These are phyloP conservation scores for Xylogone sp. DNA, from an alignment of 2,329 filamentous ascomycete genomes.

Conservation along the genomic window DNA sequence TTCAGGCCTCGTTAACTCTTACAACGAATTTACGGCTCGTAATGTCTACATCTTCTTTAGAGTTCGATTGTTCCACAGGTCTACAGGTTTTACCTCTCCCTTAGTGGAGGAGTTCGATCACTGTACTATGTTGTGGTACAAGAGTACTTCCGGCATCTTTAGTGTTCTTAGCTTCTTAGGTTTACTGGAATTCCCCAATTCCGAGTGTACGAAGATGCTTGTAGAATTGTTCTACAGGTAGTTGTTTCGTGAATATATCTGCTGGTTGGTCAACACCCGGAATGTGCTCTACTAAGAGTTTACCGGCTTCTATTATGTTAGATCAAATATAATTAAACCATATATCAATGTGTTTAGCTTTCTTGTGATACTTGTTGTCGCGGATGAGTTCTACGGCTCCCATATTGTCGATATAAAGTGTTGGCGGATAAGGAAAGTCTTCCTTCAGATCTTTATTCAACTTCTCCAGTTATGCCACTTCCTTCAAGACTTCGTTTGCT, in stretches of 20 bases:
- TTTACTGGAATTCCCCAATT: not conserved
- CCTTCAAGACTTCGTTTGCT: not conserved
- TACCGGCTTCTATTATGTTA: not conserved
- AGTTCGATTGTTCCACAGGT: not conserved
- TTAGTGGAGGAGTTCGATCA: not conserved
- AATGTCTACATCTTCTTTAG: not conserved
- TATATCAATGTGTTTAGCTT: conserved; percentile 3
- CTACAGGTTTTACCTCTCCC: not conserved
- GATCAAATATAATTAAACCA: not conserved
- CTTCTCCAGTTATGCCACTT: not conserved
- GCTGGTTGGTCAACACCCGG: not conserved
- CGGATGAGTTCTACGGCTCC: not conserved
- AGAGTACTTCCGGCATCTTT: not conserved
- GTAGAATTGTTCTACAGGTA: not conserved
- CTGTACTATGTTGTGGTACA: not conserved
- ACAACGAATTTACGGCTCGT: not conserved
- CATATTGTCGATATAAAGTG: not conserved
- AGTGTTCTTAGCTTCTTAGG: not conserved
- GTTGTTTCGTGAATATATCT: not conserved
- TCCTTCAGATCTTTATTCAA: not conserved
- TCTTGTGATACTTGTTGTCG: not conserved
- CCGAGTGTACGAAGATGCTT: not conserved
- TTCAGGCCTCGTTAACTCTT: not conserved
- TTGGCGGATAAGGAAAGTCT: not conserved
- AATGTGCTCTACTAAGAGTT: not conserved